phyloP scores from a whole-genome alignment of 2,329 filamentous ascomycete genomes.

The Aspergillus sp. region DNA sequence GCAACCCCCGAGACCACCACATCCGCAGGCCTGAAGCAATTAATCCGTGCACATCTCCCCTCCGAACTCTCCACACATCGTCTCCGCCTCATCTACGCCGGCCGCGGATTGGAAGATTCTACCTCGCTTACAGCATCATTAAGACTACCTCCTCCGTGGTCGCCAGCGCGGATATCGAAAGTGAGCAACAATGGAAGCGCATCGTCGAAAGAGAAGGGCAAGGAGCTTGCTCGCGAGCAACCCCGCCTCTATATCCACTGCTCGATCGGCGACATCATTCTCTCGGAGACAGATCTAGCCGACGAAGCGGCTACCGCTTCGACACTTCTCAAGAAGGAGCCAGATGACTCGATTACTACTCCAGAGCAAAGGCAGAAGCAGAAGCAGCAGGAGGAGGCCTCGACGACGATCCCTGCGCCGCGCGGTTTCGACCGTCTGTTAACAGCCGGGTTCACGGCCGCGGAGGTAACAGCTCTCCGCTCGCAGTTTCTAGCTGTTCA shows the following conservation, averaged over 20 bases:
- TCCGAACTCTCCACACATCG: slow-evolving; percentile 55
- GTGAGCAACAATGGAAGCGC: slow-evolving; percentile 13
- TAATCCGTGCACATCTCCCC: slow-evolving; percentile 66
- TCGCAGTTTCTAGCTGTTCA: slow-evolving; percentile 85
- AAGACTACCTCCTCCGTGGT: slow-evolving; percentile 44
- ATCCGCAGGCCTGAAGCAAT: slow-evolving; percentile 69
- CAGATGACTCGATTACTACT: slow-evolving; percentile 2
- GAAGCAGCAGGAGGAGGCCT: slow-evolving; percentile 9
- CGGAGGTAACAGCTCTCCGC: slow-evolving; percentile 76
- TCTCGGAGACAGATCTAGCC: slow-evolving; percentile 61
- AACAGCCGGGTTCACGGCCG: slow-evolving; percentile 66
- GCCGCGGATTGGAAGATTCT: slow-evolving; percentile 72
- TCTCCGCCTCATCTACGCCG: slow-evolving; percentile 81
- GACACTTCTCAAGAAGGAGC: slow-evolving; percentile 17
- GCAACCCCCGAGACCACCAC: slow-evolving; percentile 59
- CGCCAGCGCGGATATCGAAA: slow-evolving; percentile 37
- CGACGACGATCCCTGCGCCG: slow-evolving; percentile 49
- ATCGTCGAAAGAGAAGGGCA: slow-evolving; percentile 51
- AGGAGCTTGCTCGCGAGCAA: slow-evolving; percentile 48
- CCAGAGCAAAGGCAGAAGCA: slow-evolving; percentile 9
- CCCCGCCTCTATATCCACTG: slow-evolving; percentile 81
- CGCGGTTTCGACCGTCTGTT: slow-evolving; percentile 85
- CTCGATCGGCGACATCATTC: slow-evolving; percentile 68
- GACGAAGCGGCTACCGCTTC: slow-evolving; percentile 49
- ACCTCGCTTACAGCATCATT: slow-evolving; percentile 61